Evolutionary conservation across 2,329 filamentous ascomycete genomes (phyloP), one percentile per base, ranked within the genome.

Genomic region (Trichophyton rubrum): DNA sequence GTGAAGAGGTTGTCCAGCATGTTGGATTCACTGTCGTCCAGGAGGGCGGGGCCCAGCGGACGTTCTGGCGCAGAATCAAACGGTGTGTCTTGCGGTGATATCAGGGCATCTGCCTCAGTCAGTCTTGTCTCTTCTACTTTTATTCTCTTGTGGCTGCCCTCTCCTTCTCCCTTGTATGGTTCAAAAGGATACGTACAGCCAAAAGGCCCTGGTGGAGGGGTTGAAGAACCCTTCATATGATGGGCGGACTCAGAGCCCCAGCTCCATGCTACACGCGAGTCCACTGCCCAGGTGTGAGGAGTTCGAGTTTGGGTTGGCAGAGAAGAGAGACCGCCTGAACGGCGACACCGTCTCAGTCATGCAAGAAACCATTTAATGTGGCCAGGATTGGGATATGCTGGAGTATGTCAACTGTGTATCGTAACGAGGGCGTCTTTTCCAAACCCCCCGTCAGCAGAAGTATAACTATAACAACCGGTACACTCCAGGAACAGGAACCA

Each of bases 11-110:
- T 75, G 62, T 80, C 78, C 17, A 89, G 75, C 62, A 81, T 74
- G 66, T 79, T 82, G 59, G 76, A 80, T 67, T 76, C 74, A 57
- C 68, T 81, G 66, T 85, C 82, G 65, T 83, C 81, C 63, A 89
- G 79, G 45, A 89, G 77, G 17, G 85, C 82, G 41, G 80, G 80
- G n/a, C 85, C 85, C 2, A 80, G 81, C 8, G 85, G 82, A 56
- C 83, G 82, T 58, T 83, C 82, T 49, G 85, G 84, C 59, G 84
- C 79, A 65, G 81, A 66, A 72, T 75, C 74, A 62, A 69, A 72
- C 20, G 68, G 67, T 53, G 66, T 71, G 66, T 74, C 74, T 64
- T 69, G 68, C 43, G 60, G 56, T n/a, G 56, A 47, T 38, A 57
- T 57, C 30, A 57, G 17, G 33, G 55, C 30, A n/a, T 57, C 55